These are phyloP conservation scores for Chlamydomonas sp. DNA, from an alignment of 139 green algal genomes.

Conservation along the genomic window DNA sequence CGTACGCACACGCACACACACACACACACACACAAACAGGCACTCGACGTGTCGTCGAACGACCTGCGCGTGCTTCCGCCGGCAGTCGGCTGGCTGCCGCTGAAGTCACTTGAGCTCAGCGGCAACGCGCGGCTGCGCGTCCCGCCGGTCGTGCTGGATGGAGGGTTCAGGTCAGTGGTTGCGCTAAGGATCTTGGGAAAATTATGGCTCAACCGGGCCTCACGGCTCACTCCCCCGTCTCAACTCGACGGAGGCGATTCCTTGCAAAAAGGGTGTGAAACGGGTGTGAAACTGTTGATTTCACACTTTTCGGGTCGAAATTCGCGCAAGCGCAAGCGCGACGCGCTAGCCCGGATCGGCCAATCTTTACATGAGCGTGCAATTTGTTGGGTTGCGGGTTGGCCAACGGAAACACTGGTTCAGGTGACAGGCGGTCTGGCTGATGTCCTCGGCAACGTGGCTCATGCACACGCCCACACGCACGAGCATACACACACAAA, in stretches of 20 bases:
- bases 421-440: too few relatives aligned
- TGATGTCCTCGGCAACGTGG: too few relatives aligned
- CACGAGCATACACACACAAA: too few relatives aligned
- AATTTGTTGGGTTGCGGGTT: too few relatives aligned
- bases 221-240: too few relatives aligned
- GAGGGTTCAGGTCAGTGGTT: conserved; percentile 25
- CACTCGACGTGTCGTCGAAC: conserved; percentile 19
- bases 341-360: not conserved
- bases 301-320: not conserved
- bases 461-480: too few relatives aligned
- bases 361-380: not conserved
- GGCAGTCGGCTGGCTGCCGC: conserved; percentile 37
- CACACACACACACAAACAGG: not conserved
- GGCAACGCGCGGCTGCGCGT: conserved; percentile 27
- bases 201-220: too few relatives aligned
- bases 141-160: conserved; percentile 20
- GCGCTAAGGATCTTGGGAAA: too few relatives aligned
- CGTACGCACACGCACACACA: not conserved
- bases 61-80: conserved; percentile 14
- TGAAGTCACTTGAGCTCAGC: conserved; percentile 14
- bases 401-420: too few relatives aligned
- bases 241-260: too few relatives aligned
- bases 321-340: not conserved
- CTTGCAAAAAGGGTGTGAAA: not conserved
- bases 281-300: not conserved